Conservation (phyloP, 306 rosid genomes). For the Prinsepia uniflora region DNA sequence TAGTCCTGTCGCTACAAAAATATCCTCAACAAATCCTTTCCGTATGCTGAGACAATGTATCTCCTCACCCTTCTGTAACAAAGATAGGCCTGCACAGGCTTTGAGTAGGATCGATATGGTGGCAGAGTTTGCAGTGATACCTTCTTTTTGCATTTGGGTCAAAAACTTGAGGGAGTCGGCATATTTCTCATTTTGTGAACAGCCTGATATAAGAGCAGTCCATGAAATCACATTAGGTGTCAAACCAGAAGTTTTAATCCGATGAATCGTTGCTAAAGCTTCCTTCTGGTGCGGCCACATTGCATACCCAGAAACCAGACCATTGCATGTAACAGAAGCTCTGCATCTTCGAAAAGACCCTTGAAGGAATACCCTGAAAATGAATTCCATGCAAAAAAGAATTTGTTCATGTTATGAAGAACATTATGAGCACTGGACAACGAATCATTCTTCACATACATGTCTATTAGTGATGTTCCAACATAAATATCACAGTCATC, state of each 20-base stretch:
- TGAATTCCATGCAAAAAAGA: conserved; percentile 58
- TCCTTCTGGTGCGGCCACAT: conserved; percentile 43
- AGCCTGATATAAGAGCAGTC: conserved; percentile 73
- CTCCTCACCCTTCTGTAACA: conserved; percentile 60
- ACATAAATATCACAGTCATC: conserved; percentile 54
- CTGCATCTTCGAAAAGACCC: conserved; percentile 48
- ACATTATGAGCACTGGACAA: conserved; percentile 45
- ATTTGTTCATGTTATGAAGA: conserved; percentile 44
- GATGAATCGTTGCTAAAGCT: conserved; percentile 42
- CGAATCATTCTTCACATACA: conserved; percentile 57
- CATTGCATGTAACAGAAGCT: conserved; percentile 59
- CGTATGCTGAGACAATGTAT: conserved; percentile 47
- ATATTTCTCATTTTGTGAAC: conserved; percentile 50
- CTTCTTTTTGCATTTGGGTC: conserved; percentile 56
- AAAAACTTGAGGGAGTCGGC: conserved; percentile 43
- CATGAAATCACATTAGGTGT: conserved; percentile 66
- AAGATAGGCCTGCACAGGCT: conserved; percentile 58
- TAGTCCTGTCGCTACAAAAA: conserved; percentile 51
- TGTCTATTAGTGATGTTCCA: conserved; percentile 57
- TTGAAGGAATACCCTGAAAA: conserved; percentile 60
- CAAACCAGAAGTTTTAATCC: conserved; percentile 48
- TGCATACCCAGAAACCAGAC: conserved; percentile 63
- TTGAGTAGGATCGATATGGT: conserved; percentile 53
- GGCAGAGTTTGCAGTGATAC: conserved; percentile 47
- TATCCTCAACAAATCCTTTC: conserved; percentile 38